Percentiles rank a stretch among this genome's conserved stretches.
Evolutionary conservation across 768 basidiomycete species (phyloP).

Genomic region (Serendipita sp.): DNA sequence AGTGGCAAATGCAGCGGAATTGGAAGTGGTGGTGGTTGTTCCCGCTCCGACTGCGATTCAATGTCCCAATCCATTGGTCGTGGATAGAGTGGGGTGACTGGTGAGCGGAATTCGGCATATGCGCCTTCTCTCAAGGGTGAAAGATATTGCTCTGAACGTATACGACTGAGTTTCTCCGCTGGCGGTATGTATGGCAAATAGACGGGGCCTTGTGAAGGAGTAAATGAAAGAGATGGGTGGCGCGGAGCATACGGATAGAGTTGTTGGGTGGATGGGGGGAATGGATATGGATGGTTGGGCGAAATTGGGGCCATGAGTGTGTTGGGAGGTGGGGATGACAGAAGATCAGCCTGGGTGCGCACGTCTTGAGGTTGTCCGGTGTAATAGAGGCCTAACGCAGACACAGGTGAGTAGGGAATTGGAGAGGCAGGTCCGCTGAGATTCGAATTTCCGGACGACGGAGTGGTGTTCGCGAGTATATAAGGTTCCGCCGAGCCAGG

Average conservation of each 20-base stretch:
- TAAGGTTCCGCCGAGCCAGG: constrained; percentile 1
- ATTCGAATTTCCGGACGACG: not conserved
- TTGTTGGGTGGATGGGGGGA: not conserved
- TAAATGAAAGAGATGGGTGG: not conserved
- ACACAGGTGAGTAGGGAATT: not conserved
- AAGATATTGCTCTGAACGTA: not conserved
- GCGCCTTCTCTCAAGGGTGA: not conserved
- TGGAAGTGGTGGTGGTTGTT: not conserved
- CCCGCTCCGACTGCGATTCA: not conserved
- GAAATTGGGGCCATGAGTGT: not conserved
- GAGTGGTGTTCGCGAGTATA: not conserved
- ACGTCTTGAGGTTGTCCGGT: not conserved
- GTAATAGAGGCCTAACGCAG: constrained; percentile 1
- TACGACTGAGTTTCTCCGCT: not conserved
- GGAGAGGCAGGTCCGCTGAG: not conserved
- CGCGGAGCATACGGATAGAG: not conserved
- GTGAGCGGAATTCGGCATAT: not conserved
- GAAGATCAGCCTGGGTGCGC: not conserved
- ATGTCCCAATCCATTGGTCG: constrained; percentile 4
- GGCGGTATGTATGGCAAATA: not conserved
- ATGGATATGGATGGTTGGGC: not conserved
- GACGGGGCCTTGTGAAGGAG: not conserved
- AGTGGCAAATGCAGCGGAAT: not conserved
- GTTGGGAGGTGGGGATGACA: not conserved
- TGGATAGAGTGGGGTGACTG: not conserved